Percentiles rank a stretch among this genome's conserved stretches.
These are phyloP conservation scores for Lentinula edodes DNA, from an alignment of 768 basidiomycete species.

Conservation along the genomic window DNA sequence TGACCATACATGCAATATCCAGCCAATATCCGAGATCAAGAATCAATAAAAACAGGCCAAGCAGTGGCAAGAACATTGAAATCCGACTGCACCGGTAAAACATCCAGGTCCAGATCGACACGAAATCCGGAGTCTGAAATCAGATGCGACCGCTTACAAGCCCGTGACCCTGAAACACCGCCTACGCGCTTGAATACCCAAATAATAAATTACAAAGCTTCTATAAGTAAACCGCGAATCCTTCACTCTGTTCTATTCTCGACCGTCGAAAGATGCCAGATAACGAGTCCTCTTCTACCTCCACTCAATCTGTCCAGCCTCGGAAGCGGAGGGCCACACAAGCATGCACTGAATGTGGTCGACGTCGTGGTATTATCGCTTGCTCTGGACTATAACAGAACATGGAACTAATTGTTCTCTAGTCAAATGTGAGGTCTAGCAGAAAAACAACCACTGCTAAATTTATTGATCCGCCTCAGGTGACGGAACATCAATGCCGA, in stretches of 20 bases:
- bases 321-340: not conserved
- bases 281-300: not conserved
- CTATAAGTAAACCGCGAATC: not conserved
- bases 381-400: not conserved
- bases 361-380: not conserved
- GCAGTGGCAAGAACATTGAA: not conserved
- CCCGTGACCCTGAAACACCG: not conserved
- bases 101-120: not conserved
- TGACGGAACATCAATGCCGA: not conserved
- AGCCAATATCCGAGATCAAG: too few species aligned
- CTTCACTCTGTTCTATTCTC: too few species aligned
- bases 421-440: not conserved
- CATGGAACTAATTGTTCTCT: not conserved
- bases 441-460: not conserved
- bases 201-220: not conserved
- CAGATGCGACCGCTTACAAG: not conserved
- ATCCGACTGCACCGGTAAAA: not conserved
- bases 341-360: not conserved
- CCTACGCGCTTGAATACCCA: not conserved
- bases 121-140: not conserved
- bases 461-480: not conserved
- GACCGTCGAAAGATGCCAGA: not conserved
- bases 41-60: not conserved
- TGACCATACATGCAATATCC: too few species aligned
- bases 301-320: not conserved